Conservation (phyloP, 2,329 filamentous ascomycete species). For the Dactylella cylindrospora region DNA sequence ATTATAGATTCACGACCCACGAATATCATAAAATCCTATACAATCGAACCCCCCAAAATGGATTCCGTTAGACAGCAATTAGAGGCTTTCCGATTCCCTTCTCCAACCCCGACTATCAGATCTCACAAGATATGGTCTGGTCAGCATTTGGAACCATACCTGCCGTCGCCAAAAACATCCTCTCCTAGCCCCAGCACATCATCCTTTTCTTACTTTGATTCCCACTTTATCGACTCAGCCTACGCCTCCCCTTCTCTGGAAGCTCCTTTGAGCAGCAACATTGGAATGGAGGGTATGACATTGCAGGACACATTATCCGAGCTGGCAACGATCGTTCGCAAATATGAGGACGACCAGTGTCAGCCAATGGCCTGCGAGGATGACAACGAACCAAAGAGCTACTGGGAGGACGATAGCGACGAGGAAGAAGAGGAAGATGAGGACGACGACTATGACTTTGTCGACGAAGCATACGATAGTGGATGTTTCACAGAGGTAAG, state of each 20-base stretch:
- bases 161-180: constrained; percentile 33
- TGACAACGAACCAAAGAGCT: constrained; percentile 24
- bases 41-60: no score
- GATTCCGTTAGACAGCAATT: constrained; percentile 40
- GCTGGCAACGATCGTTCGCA: constrained; percentile 40
- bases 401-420: constrained; percentile 36
- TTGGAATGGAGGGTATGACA: constrained; percentile 29
- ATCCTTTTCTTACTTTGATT: constrained; percentile 2
- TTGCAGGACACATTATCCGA: constrained; percentile 37
- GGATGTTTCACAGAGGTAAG: constrained; percentile 44
- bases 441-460: constrained; percentile 33
- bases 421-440: constrained; percentile 14
- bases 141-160: constrained; percentile 40
- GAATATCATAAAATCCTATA: constrained; percentile 7
- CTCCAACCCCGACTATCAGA: constrained; percentile 35
- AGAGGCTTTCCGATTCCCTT: constrained; percentile 39
- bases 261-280: constrained; percentile 15
- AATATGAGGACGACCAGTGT: constrained; percentile 31
- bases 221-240: constrained; percentile 34
- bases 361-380: no score
- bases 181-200: constrained; percentile 16
- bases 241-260: constrained; percentile 35
- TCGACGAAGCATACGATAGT: constrained; percentile 42
- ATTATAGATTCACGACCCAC: no score
- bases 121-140: constrained; percentile 40